A percentile compares a stretch with the other conserved stretches of the same genome.
These are phyloP conservation scores for Plantago elongata DNA, from an alignment of 257 asterid genomes.

Conservation along the genomic window DNA sequence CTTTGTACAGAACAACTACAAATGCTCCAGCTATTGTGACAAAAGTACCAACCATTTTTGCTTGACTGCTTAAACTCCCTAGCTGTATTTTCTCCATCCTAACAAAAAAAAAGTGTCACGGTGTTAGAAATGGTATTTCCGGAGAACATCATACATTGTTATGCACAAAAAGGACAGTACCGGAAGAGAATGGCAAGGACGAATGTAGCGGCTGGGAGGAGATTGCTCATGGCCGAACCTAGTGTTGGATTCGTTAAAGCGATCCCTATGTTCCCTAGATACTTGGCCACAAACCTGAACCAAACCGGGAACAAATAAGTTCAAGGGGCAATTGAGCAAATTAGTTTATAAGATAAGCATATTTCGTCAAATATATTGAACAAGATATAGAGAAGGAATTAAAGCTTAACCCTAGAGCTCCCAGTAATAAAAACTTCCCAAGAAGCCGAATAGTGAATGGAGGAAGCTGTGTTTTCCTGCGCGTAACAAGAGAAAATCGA, in stretches of 20 bases:
- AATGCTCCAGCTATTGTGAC: slow-evolving; percentile 44
- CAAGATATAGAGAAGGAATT: background rate
- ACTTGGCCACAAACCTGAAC: slow-evolving; percentile 29
- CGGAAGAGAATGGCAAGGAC: slow-evolving; percentile 40
- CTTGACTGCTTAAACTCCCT: slow-evolving; percentile 27
- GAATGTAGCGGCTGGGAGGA: slow-evolving; percentile 36
- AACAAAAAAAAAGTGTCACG: background rate
- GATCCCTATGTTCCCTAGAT: slow-evolving; percentile 27
- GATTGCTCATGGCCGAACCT: slow-evolving; percentile 42
- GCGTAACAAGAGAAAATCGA: background rate
- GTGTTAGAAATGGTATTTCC: too few relatives aligned
- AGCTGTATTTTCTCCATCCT: slow-evolving; percentile 45
- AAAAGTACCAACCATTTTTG: slow-evolving; percentile 36
- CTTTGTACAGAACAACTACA: slow-evolving; percentile 40
- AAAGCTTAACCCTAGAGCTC: slow-evolving; percentile 24
- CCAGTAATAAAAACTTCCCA: slow-evolving; percentile 28
- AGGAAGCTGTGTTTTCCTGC: slow-evolving; percentile 31
- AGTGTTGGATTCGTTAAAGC: slow-evolving; percentile 38
- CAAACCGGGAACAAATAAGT: background rate
- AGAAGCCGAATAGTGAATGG: slow-evolving; percentile 18
- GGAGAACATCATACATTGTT: background rate
- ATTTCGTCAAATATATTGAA: background rate
- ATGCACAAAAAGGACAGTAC: slow-evolving; percentile 5
- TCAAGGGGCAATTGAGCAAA: too few relatives aligned
- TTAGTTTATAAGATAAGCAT: too few relatives aligned